Evolutionary conservation across 1,284 basidiomycete genomes (phyloP).

Genomic region (Cryptococcus sp.): DNA sequence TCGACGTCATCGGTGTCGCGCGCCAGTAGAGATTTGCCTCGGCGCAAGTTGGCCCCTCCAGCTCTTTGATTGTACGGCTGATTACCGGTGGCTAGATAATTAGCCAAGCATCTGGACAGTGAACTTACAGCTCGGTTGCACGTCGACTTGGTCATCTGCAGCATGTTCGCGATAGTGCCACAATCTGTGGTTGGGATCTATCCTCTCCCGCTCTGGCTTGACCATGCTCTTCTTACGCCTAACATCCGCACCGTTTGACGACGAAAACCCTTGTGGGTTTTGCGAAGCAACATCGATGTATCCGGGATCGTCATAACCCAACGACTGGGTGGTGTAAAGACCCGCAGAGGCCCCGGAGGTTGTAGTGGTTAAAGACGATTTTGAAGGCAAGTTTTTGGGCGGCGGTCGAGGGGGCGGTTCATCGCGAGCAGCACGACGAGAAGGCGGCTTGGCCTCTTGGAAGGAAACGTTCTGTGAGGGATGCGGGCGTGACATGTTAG

Average conservation of each 20-base stretch:
- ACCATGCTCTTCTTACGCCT: slow-evolving; percentile 90
- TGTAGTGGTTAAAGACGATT: slow-evolving; percentile 27
- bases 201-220: slow-evolving; percentile 91
- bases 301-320: slow-evolving; percentile 40
- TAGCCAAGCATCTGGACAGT: slow-evolving; percentile 13
- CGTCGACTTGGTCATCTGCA: slow-evolving; percentile 73
- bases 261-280: slow-evolving; percentile 41
- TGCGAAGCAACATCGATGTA: slow-evolving; percentile 33
- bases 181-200: slow-evolving; percentile 90
- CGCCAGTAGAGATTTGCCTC: slow-evolving; percentile 82
- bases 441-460: slow-evolving; percentile 33
- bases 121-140: slow-evolving; percentile 75
- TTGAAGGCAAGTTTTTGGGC: slow-evolving; percentile 33
- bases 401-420: slow-evolving; percentile 37
- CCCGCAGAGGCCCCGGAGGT: slow-evolving; percentile 15
- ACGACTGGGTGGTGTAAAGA: slow-evolving; percentile 19
- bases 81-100: slow-evolving; percentile 73
- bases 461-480: slow-evolving; percentile 45
- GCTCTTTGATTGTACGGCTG: slow-evolving; percentile 59
- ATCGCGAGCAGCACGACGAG: slow-evolving; percentile 27
- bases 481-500: slow-evolving; percentile 45
- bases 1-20: slow-evolving; percentile 83
- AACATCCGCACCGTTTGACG: slow-evolving; percentile 53
- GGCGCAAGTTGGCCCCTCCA: slow-evolving; percentile 62
- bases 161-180: slow-evolving; percentile 95